Conservation (phyloP, 1,139 yeast species). For the Meyerozyma athensensis region DNA sequence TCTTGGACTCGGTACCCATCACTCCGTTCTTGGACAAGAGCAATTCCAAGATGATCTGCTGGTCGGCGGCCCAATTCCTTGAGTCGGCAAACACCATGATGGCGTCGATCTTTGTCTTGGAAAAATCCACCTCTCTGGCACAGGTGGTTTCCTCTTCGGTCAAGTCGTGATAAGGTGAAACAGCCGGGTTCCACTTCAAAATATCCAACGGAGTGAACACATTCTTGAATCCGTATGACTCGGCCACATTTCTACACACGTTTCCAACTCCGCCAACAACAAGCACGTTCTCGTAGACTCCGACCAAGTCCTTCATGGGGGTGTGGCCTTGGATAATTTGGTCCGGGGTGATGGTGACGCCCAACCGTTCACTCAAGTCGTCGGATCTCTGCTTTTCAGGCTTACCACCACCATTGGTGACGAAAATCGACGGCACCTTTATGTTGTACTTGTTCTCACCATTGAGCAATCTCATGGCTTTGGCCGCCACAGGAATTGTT, state of each 20-base stretch:
- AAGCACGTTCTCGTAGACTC: constrained; percentile 60
- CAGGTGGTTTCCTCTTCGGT: constrained; percentile 62
- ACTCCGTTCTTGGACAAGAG: constrained; percentile 69
- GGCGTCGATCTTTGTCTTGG: constrained; percentile 60
- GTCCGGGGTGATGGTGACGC: constrained; percentile 58
- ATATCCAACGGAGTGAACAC: constrained; percentile 77
- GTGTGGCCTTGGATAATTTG: constrained; percentile 89
- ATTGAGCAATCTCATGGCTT: constrained; percentile 64
- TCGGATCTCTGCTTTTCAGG: constrained; percentile 69
- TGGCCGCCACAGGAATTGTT: constrained; percentile 70
- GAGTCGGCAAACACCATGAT: constrained; percentile 78
- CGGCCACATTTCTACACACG: constrained; percentile 75
- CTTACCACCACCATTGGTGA: constrained; percentile 86
- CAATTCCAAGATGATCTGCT: constrained; percentile 77
- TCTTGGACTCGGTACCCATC: constrained; percentile 72
- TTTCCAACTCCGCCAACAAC: constrained; percentile 86
- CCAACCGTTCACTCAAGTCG: constrained; percentile 58
- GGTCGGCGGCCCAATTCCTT: constrained; percentile 88
- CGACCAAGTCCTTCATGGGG: constrained; percentile 76
- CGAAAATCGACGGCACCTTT: constrained; percentile 79
- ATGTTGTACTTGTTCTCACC: constrained; percentile 77
- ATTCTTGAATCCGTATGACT: constrained; percentile 69
- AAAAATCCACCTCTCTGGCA: constrained; percentile 60
- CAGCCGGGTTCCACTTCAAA: constrained; percentile 82
- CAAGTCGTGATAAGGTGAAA: constrained; percentile 71